phyloP scores from a whole-genome alignment of 352 stramenopile species.

The Pythium chondricola region DNA sequence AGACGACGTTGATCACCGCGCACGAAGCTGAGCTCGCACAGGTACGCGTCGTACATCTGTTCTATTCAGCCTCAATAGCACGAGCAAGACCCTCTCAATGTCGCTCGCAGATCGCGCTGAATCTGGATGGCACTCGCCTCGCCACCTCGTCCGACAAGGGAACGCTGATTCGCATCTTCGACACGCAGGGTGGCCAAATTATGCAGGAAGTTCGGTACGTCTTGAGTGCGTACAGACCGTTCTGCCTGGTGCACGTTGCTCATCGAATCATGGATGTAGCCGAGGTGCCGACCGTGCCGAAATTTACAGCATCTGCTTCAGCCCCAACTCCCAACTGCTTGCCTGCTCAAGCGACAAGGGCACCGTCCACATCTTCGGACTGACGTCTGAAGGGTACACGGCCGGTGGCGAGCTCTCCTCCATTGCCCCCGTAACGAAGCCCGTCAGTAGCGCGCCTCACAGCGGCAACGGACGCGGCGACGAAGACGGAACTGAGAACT shows the following conservation, averaged over 20 bases:
- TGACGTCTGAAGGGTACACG: slow-evolving; percentile 66
- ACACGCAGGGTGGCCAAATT: slow-evolving; percentile 91
- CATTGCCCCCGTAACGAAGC: slow-evolving; percentile 43
- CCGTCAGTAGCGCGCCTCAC: slow-evolving; percentile 31
- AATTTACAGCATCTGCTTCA: slow-evolving; percentile 98
- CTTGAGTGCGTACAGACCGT: background rate
- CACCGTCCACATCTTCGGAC: slow-evolving; percentile 94
- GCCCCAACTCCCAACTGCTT: slow-evolving; percentile 89
- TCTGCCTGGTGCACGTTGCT: slow-evolving; percentile 9
- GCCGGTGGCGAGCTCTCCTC: slow-evolving; percentile 46
- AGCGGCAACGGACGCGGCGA: slow-evolving; percentile 37
- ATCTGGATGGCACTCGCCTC: slow-evolving; percentile 91
- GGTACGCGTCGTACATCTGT: slow-evolving; percentile 30
- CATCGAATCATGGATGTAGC: slow-evolving; percentile 31
- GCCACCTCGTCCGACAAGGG: slow-evolving; percentile 96
- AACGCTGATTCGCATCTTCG: slow-evolving; percentile 97
- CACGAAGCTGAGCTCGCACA: slow-evolving; percentile 92
- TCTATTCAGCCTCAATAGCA: no score
- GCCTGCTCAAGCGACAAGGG: slow-evolving; percentile 97
- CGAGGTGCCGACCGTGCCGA: slow-evolving; percentile 94
- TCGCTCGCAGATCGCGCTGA: slow-evolving; percentile 88
- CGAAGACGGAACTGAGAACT: slow-evolving; percentile 83
- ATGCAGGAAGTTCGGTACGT: slow-evolving; percentile 75
- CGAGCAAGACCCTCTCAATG: no score
- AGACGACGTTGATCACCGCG: slow-evolving; percentile 93